Percentiles rank a stretch among this genome's conserved stretches.
Evolutionary conservation across 345 rosid genomes (phyloP).

Genomic region (Bruguiera parviflora): DNA sequence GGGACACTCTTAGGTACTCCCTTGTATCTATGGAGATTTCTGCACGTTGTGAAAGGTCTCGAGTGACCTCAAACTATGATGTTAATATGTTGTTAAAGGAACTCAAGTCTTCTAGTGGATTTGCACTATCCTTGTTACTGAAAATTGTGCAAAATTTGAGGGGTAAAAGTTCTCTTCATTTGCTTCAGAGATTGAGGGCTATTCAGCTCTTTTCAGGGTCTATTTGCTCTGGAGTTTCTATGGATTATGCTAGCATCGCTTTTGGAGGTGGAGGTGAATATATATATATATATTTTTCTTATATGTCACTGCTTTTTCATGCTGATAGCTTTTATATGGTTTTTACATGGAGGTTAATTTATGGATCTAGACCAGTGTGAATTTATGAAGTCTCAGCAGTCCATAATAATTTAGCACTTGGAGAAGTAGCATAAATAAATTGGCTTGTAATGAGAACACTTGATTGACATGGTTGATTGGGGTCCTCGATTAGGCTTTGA

Average conservation of each 20-base stretch:
- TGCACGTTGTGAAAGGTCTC: constrained; percentile 57
- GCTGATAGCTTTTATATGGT: neutral
- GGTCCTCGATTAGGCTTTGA: neutral
- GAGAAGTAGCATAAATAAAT: too few relatives aligned
- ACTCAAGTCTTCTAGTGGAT: constrained; percentile 65
- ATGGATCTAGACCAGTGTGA: too few relatives aligned
- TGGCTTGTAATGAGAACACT: too few relatives aligned
- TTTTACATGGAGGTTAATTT: neutral
- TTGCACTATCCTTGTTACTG: constrained; percentile 62
- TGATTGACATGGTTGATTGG: neutral
- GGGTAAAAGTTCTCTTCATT: constrained; percentile 50
- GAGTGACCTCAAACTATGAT: constrained; percentile 46
- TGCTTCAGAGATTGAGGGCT: constrained; percentile 83
- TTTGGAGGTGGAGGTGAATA: constrained; percentile 16
- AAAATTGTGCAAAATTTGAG: constrained; percentile 57
- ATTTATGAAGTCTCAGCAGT: too few relatives aligned
- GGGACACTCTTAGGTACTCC: constrained; percentile 93
- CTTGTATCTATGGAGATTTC: constrained; percentile 78
- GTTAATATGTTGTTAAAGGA: constrained; percentile 58
- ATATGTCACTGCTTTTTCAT: neutral
- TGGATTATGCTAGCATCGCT: constrained; percentile 33
- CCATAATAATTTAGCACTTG: too few relatives aligned
- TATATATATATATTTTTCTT: neutral
- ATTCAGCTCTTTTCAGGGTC: constrained; percentile 77
- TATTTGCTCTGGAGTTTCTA: constrained; percentile 54